Conservation (phyloP, 2,329 filamentous ascomycete genomes). For the Aspergillus brasiliensis region DNA sequence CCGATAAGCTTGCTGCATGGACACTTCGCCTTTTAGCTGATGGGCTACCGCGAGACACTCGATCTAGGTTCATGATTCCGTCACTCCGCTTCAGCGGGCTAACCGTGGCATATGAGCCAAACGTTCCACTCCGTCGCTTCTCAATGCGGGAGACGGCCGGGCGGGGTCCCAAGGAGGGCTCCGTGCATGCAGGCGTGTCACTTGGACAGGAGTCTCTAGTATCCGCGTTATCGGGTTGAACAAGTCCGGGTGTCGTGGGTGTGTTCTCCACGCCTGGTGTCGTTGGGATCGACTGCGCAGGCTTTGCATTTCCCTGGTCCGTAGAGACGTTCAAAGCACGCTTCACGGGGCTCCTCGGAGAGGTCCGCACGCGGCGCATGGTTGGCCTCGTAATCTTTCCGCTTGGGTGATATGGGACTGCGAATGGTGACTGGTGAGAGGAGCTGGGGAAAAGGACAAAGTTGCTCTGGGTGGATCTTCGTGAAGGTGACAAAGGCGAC, state of each 20-base stretch:
- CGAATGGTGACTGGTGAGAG: slow-evolving; percentile 55
- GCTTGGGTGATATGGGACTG: slow-evolving; percentile 67
- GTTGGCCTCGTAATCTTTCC: slow-evolving; percentile 59
- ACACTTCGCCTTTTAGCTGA: slow-evolving; percentile 89
- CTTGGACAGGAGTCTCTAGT: slow-evolving; percentile 36
- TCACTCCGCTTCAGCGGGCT: slow-evolving; percentile 93
- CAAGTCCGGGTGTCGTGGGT: slow-evolving; percentile 32
- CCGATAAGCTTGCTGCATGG: slow-evolving; percentile 68
- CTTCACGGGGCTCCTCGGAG: slow-evolving; percentile 79
- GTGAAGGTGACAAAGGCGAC: slow-evolving; percentile 62
- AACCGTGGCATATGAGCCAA: slow-evolving; percentile 58
- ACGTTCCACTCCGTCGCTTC: slow-evolving; percentile 51
- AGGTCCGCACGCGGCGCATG: slow-evolving; percentile 60
- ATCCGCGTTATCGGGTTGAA: slow-evolving; percentile 26
- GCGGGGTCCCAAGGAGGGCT: slow-evolving; percentile 36
- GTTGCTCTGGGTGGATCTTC: slow-evolving; percentile 56
- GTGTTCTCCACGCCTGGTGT: slow-evolving; percentile 52
- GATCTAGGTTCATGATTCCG: slow-evolving; percentile 83
- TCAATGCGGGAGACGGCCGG: slow-evolving; percentile 50
- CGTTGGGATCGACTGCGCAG: slow-evolving; percentile 51
- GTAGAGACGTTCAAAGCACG: slow-evolving; percentile 71
- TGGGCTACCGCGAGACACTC: slow-evolving; percentile 75
- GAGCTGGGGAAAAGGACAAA: slow-evolving; percentile 52
- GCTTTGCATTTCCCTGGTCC: slow-evolving; percentile 70
- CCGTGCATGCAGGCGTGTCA: slow-evolving; percentile 38